Base-by-base conservation (phyloP, 129 eudicot genomes). In the Flaveria brownii region DNA sequence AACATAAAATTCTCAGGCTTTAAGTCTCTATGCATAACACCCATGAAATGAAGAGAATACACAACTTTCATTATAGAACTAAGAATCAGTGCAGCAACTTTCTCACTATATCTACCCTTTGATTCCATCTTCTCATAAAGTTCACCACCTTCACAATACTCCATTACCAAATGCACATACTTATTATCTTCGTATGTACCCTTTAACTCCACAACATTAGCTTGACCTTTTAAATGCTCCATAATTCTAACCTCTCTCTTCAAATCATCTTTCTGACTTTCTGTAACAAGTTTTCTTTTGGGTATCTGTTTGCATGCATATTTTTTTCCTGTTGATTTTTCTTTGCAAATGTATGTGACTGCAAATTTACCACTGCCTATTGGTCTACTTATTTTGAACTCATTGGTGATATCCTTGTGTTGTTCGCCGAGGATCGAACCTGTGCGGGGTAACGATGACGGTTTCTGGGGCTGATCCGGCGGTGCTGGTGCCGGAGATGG, bases 91-190 rank as follows among this genome's bases (percentile, higher is more conserved):
- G 98, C 98, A 54, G 98, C 98, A 84, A 86, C 79, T 68, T 84
- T 80, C 14, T 93, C 96, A 77, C 87, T 86, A 9, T 76, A 93
- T 78, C 79, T 82, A 33, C 98, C 98, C 73, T 88, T 88, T 1
- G 96, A 87, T n/a, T 79, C 84, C 76, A 93, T 93, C 84, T 90
- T 65, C 51, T 85, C 91, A 41, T 83, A 93, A 43, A 92, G 90
- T 86, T 93, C 96, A 13, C 98, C 98, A 30, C 98, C 98, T 49
- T 80, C 96, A 70, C 98, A 92, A 77, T 86, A 69, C 87, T 92
- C 98, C 98, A 92, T 92, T 7, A 93, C 92, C 13, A 93, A 84
- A 66, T 93, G 80, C 39, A 93, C 98, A 28, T 68, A 23, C 11
- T 61, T 66, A 42, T 73, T 72, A 73, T 93, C 96, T 80, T 93